A percentile compares a stretch with the other conserved stretches of the same genome.
These are phyloP conservation scores for Cyberlindnera sargentensis DNA, from an alignment of 805 yeast genomes.

Conservation along the genomic window DNA sequence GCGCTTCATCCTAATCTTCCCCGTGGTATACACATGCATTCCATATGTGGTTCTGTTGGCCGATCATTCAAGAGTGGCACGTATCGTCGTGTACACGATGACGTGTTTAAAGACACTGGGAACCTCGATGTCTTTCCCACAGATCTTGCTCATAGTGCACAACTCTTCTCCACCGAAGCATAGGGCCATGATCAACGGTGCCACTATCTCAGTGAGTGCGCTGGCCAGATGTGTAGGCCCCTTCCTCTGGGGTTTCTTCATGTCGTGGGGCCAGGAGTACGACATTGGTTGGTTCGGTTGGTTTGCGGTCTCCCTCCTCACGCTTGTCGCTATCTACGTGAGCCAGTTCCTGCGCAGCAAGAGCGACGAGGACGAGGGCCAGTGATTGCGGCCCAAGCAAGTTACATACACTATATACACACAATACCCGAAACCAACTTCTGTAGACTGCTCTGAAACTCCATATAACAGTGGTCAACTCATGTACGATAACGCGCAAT, in stretches of 20 bases:
- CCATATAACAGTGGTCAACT: too few relatives aligned
- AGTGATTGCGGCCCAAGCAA: background rate
- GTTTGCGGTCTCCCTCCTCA: constrained; percentile 25
- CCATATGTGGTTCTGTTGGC: constrained; percentile 44
- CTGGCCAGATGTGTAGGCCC: constrained; percentile 55
- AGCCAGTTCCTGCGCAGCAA: constrained; percentile 22
- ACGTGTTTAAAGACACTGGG: constrained; percentile 32
- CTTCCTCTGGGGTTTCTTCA: constrained; percentile 43
- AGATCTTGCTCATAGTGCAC: constrained; percentile 45
- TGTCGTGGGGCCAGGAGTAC: constrained; percentile 29
- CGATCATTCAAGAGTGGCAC: constrained; percentile 9
- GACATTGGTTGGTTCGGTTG: constrained; percentile 27
- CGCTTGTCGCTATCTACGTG: constrained; percentile 24
- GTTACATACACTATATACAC: background rate
- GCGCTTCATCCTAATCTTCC: constrained; percentile 33
- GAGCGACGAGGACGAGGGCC: constrained; percentile 21
- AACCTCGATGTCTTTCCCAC: constrained; percentile 45
- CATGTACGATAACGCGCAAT: too few relatives aligned
- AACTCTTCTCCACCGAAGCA: constrained; percentile 46
- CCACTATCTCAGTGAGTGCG: constrained; percentile 45
- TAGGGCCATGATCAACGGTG: constrained; percentile 54
- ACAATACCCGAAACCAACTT: too few relatives aligned
- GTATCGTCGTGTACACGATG: constrained; percentile 17
- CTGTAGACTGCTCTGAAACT: too few relatives aligned
- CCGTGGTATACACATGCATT: constrained; percentile 36